These are phyloP conservation scores for Venturia oleaginea DNA, from an alignment of 2,329 filamentous ascomycete genomes.

Conservation along the genomic window DNA sequence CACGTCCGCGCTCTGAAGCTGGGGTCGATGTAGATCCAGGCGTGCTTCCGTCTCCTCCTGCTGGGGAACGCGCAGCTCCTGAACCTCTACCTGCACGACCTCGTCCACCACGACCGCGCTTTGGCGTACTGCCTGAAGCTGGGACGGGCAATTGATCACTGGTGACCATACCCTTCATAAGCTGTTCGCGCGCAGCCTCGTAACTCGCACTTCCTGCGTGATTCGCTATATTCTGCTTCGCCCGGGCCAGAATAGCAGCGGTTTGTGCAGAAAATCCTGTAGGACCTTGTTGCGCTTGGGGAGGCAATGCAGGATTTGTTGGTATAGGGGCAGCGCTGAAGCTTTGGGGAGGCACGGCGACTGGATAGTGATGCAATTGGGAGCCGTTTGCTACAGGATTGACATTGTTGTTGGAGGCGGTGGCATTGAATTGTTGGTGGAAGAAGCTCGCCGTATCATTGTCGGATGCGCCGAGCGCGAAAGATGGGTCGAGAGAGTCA, in stretches of 20 bases:
- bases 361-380: neutral
- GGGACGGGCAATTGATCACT: slow-evolving; percentile 33
- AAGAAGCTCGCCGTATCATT: slow-evolving; percentile 3
- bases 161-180: slow-evolving; percentile 37
- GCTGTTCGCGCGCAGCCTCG: slow-evolving; percentile 37
- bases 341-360: neutral
- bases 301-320: neutral
- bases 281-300: slow-evolving; percentile 1
- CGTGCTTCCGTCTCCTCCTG: slow-evolving; percentile 15
- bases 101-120: slow-evolving; percentile 20
- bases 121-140: slow-evolving; percentile 23
- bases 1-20: slow-evolving; percentile 18
- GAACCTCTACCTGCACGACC: slow-evolving; percentile 26
- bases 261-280: slow-evolving; percentile 6
- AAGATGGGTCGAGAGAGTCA: slow-evolving; percentile 4
- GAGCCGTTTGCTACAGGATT: neutral
- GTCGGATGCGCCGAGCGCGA: slow-evolving; percentile 4
- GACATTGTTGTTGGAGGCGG: neutral
- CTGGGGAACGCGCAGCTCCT: slow-evolving; percentile 22
- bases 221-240: neutral
- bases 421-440: neutral
- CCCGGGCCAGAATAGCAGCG: slow-evolving; percentile 10
- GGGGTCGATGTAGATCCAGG: slow-evolving; percentile 10
- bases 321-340: neutral
- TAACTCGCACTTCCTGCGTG: slow-evolving; percentile 19